A percentile compares a stretch with the other conserved stretches of the same genome.
These are phyloP conservation scores for Tylopilus intermedius DNA, from an alignment of 768 basidiomycete species.

Conservation along the genomic window DNA sequence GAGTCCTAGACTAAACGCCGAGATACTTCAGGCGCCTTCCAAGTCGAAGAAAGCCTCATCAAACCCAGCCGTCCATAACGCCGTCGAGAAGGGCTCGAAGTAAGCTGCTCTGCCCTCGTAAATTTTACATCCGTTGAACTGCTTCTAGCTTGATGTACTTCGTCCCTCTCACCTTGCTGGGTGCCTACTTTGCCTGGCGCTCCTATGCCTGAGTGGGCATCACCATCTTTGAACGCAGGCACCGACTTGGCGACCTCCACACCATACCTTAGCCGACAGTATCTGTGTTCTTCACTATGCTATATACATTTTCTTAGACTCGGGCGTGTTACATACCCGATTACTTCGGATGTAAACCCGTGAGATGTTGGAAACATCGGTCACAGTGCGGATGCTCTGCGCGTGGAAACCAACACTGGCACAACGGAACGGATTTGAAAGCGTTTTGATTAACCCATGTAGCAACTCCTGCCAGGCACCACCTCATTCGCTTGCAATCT, in stretches of 20 bases:
- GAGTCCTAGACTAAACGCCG: conserved; percentile 1
- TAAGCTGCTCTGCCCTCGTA: conserved; percentile 30
- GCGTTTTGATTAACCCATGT: background rate
- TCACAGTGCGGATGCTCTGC: background rate
- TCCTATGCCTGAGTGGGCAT: conserved; percentile 44
- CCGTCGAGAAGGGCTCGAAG: conserved; percentile 68
- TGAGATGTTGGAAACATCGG: background rate
- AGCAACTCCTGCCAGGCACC: background rate
- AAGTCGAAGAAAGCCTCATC: conserved; percentile 49
- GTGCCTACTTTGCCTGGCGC: conserved; percentile 85
- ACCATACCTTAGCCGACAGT: conserved; percentile 11
- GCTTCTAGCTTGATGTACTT: conserved; percentile 70
- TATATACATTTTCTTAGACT: conserved; percentile 13
- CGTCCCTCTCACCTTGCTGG: conserved; percentile 71
- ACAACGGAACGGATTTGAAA: background rate
- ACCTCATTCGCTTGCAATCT: background rate
- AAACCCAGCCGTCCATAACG: conserved; percentile 35
- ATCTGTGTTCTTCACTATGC: conserved; percentile 13
- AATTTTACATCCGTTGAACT: background rate
- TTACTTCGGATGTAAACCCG: background rate
- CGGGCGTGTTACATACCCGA: background rate
- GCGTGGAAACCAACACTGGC: background rate
- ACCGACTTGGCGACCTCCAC: background rate
- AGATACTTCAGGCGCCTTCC: conserved; percentile 39
- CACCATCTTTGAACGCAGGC: background rate